Base-by-base conservation (phyloP, 805 yeast genomes). In the Clavispora phyllophila region DNA sequence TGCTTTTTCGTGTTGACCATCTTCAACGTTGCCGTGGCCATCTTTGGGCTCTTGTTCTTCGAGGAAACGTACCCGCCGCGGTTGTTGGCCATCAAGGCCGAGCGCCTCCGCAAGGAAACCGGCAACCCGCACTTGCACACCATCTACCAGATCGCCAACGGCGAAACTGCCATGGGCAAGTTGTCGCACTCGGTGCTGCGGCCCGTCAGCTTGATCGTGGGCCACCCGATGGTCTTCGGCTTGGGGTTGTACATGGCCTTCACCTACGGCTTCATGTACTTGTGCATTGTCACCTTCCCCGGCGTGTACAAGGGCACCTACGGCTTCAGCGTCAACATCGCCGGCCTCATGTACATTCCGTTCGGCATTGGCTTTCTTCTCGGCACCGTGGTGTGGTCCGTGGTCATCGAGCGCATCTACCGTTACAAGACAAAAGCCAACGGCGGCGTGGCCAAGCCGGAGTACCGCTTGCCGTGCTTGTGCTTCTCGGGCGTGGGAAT, bases 221-320 rank as follows among this genome's bases (percentile, higher is more conserved):
- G 78, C 19, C 78, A 81, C 53, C 87, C 87, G 3, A 79, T 82
- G 74, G 78, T 82, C 24, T 62, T 78, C 22, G 82, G 84, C 0
- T 62, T 82, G 28, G 86, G 87, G 3, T 57, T 75, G 5, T 80
- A 76, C 57, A 72, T 79, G 77, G 87, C 87, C 1, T 77, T 80
- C 54, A 70, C 73, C 6, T 82, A 81, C 56, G 87, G 87, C 13
- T 77, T 79, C 62, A 70, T 81, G 73, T 82, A 82, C 58, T 66
- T 82, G 44, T 65, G 82, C 68, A 68, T 82, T 43, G 79, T 77
- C 15, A 70, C 82, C 3, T 81, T 78, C 62, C 85, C 87, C 2
- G 46, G 63, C 1, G 72, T 79, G 27, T 81, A 76, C 71, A 58
- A 65, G 12, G 55, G 53, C 0, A 48, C 53, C 17, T 81, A 81